These are phyloP conservation scores for Vaccinium corymbosum DNA, from an alignment of 148 eudicot genomes.

Conservation along the genomic window DNA sequence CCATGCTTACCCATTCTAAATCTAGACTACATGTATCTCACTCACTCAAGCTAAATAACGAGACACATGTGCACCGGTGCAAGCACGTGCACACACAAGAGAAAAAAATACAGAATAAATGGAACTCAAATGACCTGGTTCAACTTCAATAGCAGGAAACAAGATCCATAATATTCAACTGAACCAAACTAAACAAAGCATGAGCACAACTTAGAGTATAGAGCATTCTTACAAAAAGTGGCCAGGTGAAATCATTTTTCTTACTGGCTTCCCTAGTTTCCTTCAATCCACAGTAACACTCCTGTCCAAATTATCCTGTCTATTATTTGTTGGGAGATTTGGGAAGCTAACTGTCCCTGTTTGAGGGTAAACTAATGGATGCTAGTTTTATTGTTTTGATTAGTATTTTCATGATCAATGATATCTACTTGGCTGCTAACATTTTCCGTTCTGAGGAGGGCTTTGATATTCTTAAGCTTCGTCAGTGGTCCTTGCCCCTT, in stretches of 20 bases:
- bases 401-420: not conserved
- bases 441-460: not conserved
- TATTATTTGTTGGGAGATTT: not conserved
- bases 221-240: not conserved
- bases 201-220: not conserved
- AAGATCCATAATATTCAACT: conserved; percentile 7
- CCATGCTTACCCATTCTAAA: conserved; percentile 6
- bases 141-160: not conserved
- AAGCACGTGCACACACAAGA: not conserved
- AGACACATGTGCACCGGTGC: not conserved
- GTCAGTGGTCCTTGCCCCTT: too few relatives aligned
- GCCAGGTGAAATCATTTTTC: not conserved
- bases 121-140: not conserved
- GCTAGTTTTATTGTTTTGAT: too few relatives aligned
- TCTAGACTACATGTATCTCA: not conserved
- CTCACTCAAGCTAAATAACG: not conserved
- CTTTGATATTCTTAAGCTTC: not conserved
- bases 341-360: not conserved
- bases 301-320: not conserved
- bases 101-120: not conserved
- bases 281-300: not conserved
- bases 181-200: not conserved
- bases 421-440: not conserved
- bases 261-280: not conserved
- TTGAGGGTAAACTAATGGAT: not conserved